phyloP scores from a whole-genome alignment of 805 yeast genomes.

The Metschnikowia arizonensis region DNA sequence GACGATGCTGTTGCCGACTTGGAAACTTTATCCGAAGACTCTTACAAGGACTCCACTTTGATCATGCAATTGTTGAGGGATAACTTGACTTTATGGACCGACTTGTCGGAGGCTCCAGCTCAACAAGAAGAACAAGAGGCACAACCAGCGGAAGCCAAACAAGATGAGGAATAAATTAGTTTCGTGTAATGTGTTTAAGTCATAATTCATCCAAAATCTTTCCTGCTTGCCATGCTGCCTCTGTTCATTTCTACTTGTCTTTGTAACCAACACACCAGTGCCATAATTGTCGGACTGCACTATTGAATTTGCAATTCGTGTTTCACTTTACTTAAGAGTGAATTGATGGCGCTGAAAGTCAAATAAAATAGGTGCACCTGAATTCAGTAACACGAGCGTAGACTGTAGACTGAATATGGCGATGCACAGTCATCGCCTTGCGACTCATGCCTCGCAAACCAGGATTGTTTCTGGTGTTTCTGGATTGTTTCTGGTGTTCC shows the following conservation, averaged over 20 bases:
- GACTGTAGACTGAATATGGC: not conserved
- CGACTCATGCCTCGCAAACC: no score
- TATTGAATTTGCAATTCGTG: not conserved
- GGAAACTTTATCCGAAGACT: conserved; percentile 95
- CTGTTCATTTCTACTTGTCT: conserved; percentile 19
- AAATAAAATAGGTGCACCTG: conserved; percentile 4
- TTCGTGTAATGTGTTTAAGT: conserved; percentile 13
- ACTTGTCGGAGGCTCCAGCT: conserved; percentile 74
- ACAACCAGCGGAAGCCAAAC: conserved; percentile 22
- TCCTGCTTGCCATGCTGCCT: conserved; percentile 11
- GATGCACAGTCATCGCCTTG: no score
- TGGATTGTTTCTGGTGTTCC: no score
- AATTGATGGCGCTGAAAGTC: not conserved
- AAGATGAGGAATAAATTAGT: conserved; percentile 26
- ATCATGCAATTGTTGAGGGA: conserved; percentile 99
- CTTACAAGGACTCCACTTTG: conserved; percentile 96
- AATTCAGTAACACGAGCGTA: not conserved
- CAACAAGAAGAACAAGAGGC: conserved; percentile 35
- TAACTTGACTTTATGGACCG: conserved; percentile 98
- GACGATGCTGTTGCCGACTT: conserved; percentile 99
- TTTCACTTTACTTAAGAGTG: not conserved
- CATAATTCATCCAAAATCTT: conserved; percentile 11
- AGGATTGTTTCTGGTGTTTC: no score
- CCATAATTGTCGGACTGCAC: conserved; percentile 1
- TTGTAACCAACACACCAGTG: conserved; percentile 14